Evolutionary conservation across 2,329 filamentous ascomycete species (phyloP).

Genomic region (Thelonectria olida): DNA sequence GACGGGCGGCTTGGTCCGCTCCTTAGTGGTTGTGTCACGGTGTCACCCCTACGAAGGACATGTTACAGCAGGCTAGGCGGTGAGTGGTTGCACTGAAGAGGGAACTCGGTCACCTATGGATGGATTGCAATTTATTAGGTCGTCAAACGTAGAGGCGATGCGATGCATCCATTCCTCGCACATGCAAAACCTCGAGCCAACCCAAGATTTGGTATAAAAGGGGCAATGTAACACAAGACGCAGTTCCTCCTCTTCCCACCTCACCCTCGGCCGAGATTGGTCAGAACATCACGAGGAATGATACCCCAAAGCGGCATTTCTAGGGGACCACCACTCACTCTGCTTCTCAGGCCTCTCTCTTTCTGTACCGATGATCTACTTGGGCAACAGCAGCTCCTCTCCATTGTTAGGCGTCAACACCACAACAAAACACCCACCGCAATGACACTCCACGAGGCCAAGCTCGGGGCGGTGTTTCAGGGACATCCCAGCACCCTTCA

Average conservation of each 20-base stretch:
- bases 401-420: conserved; percentile 4
- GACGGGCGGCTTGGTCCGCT: conserved; percentile 30
- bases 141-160: too few species aligned
- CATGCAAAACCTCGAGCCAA: too few species aligned
- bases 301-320: neutral
- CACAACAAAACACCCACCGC: conserved; percentile 5
- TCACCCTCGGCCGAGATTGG: conserved; percentile 6
- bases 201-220: too few species aligned
- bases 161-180: too few species aligned
- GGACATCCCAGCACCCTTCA: conserved; percentile 9
- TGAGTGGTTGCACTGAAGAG: conserved; percentile 1
- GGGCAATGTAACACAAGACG: neutral
- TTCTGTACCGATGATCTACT: too few species aligned
- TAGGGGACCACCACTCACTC: too few species aligned
- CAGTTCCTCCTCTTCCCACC: neutral
- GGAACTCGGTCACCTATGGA: too few species aligned
- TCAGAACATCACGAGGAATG: neutral
- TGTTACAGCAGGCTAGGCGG: neutral
- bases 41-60: neutral
- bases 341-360: too few species aligned
- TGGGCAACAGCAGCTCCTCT: conserved; percentile 8
- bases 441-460: neutral
- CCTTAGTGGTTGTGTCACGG: conserved; percentile 11
- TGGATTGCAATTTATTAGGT: too few species aligned
- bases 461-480: conserved; percentile 5